A percentile compares a stretch with the other conserved stretches of the same genome.
Evolutionary conservation across 2,329 filamentous ascomycete species (phyloP).

Genomic region (Trichoderma semiorbis): DNA sequence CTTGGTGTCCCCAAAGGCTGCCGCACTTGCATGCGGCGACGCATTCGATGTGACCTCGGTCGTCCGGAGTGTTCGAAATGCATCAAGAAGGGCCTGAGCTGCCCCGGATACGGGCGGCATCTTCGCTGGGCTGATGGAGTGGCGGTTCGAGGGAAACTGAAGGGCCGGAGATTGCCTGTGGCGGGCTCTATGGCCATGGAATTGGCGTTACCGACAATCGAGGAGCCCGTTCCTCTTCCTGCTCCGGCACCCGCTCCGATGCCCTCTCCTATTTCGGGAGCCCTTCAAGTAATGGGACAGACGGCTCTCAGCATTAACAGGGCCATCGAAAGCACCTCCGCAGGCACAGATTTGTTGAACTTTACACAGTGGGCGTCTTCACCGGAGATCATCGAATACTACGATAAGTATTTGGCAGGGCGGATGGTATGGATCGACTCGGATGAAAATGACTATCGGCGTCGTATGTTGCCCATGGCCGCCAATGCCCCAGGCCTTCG

Average conservation of each 20-base stretch:
- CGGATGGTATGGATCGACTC: conserved; percentile 34
- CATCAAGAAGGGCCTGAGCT: conserved; percentile 28
- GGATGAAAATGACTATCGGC: conserved; percentile 29
- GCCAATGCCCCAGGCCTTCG: conserved; percentile 27
- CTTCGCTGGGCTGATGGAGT: conserved; percentile 31
- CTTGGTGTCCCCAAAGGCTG: conserved; percentile 22
- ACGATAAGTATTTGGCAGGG: conserved; percentile 29
- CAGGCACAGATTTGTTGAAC: conserved; percentile 15
- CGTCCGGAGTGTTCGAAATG: conserved; percentile 29
- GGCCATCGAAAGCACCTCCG: not conserved
- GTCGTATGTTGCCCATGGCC: conserved; percentile 27
- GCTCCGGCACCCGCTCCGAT: not conserved
- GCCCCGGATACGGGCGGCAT: conserved; percentile 27
- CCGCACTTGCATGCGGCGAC: conserved; percentile 28
- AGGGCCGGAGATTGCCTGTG: conserved; percentile 23
- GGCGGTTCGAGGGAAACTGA: conserved; percentile 28
- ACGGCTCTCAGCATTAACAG: not conserved
- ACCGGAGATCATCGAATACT: conserved; percentile 29
- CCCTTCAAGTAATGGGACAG: not conserved
- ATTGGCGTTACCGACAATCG: not conserved
- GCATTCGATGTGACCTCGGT: conserved; percentile 29
- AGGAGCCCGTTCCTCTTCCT: not conserved
- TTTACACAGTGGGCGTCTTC: conserved; percentile 22
- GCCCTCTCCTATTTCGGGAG: not conserved
- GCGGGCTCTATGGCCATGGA: conserved; percentile 6